Base-by-base conservation (phyloP, 1,139 yeast species). In the Debaryomyces subglobosus region DNA sequence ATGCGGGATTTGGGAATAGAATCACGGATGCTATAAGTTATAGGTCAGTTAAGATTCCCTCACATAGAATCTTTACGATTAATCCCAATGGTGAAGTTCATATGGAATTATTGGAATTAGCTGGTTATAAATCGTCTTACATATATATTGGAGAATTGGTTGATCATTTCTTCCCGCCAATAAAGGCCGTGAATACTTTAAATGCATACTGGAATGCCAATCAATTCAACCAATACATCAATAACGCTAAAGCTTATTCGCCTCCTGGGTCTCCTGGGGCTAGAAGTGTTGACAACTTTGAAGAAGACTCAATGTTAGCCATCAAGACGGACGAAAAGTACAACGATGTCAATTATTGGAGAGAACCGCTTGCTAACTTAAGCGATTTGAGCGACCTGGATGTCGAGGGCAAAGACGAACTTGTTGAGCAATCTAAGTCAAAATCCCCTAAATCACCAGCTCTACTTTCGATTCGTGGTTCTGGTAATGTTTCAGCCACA, bases 31-130 rank as follows among this genome's bases (percentile, higher is more conserved):
- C 99, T 5, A 79, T 95, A 48, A 89, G 97, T 50, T 95, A 95
- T 66, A 77, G 99, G 58, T 87, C 94, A 10, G 99, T 94, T 4
- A 91, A 95, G 10, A 89, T 95, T 7, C 99, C 99, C 2, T 85
- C 96, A 29, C 95, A 97, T 38, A 78, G 97, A 53, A 92, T 95
- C 42, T 95, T 95, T 65, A 95, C 99, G 4, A 95, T 95, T 57
- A 94, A 95, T 60, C 94, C 98, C 0, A 90, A 89, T 54, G 97
- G 98, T 2, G 99, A 95, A 58, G 99, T 95, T 30, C 97, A 90
- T 72, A 87, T 95, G 96, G 99, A 95, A 68, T 78, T 95, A 56
- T 75, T 95, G 49, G 98, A 95, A 64, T 76, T 95, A 61, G 96
- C 98, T 0, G 99, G 99, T 5, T 89, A 89, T 64, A 88, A 82